phyloP scores from a whole-genome alignment of 768 basidiomycete genomes.

The Hypsizygus marmoreus region DNA sequence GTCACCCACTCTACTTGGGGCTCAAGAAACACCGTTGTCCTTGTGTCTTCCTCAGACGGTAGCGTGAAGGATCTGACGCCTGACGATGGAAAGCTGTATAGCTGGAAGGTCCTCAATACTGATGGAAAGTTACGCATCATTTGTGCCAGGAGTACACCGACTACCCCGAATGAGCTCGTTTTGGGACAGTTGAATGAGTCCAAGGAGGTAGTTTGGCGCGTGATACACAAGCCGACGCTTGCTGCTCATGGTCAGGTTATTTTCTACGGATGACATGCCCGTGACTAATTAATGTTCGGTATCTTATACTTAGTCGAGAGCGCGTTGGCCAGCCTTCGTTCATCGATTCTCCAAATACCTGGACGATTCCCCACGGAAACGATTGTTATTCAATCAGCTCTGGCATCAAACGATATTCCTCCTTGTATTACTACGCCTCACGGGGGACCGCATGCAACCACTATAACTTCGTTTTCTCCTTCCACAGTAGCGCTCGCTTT shows the following conservation, averaged over 20 bases:
- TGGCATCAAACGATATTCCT: constrained; percentile 22
- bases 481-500: constrained; percentile 46
- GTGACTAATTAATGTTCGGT: constrained; percentile 2
- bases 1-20: constrained; percentile 56
- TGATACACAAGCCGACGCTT: constrained; percentile 46
- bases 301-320: constrained; percentile 49
- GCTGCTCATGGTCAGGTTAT: constrained; percentile 39
- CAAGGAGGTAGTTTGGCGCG: constrained; percentile 32
- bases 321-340: constrained; percentile 41
- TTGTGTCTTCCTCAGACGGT: constrained; percentile 44
- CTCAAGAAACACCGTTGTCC: constrained; percentile 51
- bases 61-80: constrained; percentile 46
- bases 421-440: constrained; percentile 58
- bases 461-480: constrained; percentile 49
- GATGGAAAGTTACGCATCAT: constrained; percentile 45
- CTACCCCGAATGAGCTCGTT: constrained; percentile 48
- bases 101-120: constrained; percentile 57
- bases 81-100: constrained; percentile 36
- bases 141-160: constrained; percentile 51
- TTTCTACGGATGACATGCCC: not conserved
- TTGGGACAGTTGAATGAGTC: constrained; percentile 39
- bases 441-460: constrained; percentile 62
- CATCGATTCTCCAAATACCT: constrained; percentile 52
- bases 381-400: constrained; percentile 45
- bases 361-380: constrained; percentile 52